These are phyloP conservation scores for Tephrocybe rancida DNA, from an alignment of 768 basidiomycete species.

Conservation along the genomic window DNA sequence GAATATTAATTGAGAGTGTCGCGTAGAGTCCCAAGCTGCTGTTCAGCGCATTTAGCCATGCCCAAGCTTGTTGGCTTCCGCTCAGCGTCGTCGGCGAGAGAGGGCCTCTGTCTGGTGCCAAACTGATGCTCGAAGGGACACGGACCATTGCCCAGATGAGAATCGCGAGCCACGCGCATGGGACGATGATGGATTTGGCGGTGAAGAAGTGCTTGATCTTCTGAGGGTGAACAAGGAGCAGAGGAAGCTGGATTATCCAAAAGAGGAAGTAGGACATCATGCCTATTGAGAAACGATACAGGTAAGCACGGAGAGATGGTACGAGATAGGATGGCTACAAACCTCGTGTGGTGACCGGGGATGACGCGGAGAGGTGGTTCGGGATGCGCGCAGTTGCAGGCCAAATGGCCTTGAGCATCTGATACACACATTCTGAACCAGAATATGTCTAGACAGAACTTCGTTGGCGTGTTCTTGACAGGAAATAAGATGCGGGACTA, in stretches of 20 bases:
- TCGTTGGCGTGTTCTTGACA: background rate
- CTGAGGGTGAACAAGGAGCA: constrained; percentile 78
- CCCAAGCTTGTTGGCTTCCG: constrained; percentile 68
- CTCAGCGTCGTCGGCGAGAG: constrained; percentile 28
- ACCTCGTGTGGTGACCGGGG: constrained; percentile 69
- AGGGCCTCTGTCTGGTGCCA: constrained; percentile 51
- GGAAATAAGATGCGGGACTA: background rate
- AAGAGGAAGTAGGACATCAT: constrained; percentile 77
- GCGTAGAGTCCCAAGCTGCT: constrained; percentile 76
- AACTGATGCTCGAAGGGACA: constrained; percentile 61
- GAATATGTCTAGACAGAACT: constrained; percentile 42
- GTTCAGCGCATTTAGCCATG: constrained; percentile 78
- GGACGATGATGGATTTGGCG: constrained; percentile 66
- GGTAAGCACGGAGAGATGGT: background rate
- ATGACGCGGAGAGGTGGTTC: constrained; percentile 58
- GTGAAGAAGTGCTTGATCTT: constrained; percentile 78
- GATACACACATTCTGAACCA: constrained; percentile 77
- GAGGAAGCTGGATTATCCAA: constrained; percentile 77
- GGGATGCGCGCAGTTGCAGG: constrained; percentile 66
- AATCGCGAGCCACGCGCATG: constrained; percentile 67
- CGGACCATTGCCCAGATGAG: constrained; percentile 80
- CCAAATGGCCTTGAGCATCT: constrained; percentile 87
- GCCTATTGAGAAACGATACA: too few species aligned
- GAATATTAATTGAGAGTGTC: constrained; percentile 77
- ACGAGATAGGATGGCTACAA: constrained; percentile 3